phyloP scores from a whole-genome alignment of 1,284 basidiomycete species.

The Ustilago shanxiensis region DNA sequence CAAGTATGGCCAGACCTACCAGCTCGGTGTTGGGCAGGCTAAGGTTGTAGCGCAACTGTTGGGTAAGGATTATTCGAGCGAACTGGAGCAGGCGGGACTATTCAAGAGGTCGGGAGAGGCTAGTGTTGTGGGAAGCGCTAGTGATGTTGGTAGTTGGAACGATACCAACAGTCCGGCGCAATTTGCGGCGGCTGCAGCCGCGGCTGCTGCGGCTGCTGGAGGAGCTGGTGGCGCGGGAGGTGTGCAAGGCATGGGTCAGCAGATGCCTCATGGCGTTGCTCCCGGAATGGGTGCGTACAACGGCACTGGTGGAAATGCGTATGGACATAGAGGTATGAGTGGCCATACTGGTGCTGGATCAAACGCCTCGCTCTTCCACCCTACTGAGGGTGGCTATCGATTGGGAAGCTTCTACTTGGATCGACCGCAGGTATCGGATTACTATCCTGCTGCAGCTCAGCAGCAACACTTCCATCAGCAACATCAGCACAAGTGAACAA shows the following conservation, averaged over 20 bases:
- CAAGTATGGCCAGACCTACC: conserved; percentile 56
- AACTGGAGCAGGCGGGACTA: conserved; percentile 40
- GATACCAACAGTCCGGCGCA: conserved; percentile 19
- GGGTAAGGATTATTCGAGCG: conserved; percentile 47
- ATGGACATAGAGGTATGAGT: neutral
- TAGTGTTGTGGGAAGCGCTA: conserved; percentile 23
- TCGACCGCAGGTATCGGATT: conserved; percentile 17
- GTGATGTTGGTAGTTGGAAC: conserved; percentile 27
- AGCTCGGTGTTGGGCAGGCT: conserved; percentile 47
- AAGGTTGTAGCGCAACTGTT: conserved; percentile 49
- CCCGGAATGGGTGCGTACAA: neutral
- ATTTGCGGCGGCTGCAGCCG: conserved; percentile 7
- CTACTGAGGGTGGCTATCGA: conserved; percentile 33
- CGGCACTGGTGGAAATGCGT: neutral
- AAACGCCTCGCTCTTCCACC: conserved; percentile 18
- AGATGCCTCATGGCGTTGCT: conserved; percentile 1
- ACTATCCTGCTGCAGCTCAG: conserved; percentile 10
- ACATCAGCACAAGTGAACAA: neutral
- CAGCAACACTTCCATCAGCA: conserved; percentile 8
- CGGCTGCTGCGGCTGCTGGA: neutral
- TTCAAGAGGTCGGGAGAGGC: conserved; percentile 33
- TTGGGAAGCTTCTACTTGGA: conserved; percentile 31
- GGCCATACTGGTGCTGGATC: conserved; percentile 15
- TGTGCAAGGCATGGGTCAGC: conserved; percentile 4
- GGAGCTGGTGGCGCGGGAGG: neutral